These are phyloP conservation scores for Clavariopsis aquatica DNA, from an alignment of 495 filamentous ascomycete species.

Conservation along the genomic window DNA sequence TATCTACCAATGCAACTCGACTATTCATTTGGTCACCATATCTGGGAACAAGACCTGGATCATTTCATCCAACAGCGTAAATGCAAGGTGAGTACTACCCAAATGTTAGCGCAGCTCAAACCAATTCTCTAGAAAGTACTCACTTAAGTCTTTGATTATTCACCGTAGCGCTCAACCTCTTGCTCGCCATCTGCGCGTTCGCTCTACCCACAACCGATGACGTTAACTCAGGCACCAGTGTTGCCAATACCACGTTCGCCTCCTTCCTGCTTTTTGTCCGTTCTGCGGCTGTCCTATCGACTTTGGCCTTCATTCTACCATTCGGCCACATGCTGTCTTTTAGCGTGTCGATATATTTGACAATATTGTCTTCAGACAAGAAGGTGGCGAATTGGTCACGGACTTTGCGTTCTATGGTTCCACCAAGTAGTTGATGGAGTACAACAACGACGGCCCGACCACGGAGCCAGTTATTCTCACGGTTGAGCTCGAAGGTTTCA, in stretches of 20 bases:
- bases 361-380: slow-evolving; percentile 73
- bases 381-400: slow-evolving; percentile 73
- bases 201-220: slow-evolving; percentile 48
- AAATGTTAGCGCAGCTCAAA: neutral
- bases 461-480: slow-evolving; percentile 90
- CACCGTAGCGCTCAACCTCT: slow-evolving; percentile 43
- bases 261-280: slow-evolving; percentile 55
- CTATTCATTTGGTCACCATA: slow-evolving; percentile 13
- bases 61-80: slow-evolving; percentile 46
- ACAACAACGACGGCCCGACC: slow-evolving; percentile 91
- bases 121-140: slow-evolving; percentile 22
- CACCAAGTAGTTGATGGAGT: slow-evolving; percentile 71
- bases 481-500: slow-evolving; percentile 91
- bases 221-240: slow-evolving; percentile 53
- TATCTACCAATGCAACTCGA: neutral
- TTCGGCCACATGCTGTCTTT: slow-evolving; percentile 79
- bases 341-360: slow-evolving; percentile 70
- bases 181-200: slow-evolving; percentile 45
- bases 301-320: slow-evolving; percentile 52
- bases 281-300: slow-evolving; percentile 47
- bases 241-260: slow-evolving; percentile 46
- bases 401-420: slow-evolving; percentile 89
- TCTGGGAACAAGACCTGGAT: slow-evolving; percentile 44
- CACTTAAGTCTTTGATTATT: slow-evolving; percentile 50
- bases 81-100: slow-evolving; percentile 45